Percentiles rank a stretch among this genome's conserved stretches.
Evolutionary conservation across 352 stramenopile species (phyloP).

Genomic region (Phytophthora ohioensis): DNA sequence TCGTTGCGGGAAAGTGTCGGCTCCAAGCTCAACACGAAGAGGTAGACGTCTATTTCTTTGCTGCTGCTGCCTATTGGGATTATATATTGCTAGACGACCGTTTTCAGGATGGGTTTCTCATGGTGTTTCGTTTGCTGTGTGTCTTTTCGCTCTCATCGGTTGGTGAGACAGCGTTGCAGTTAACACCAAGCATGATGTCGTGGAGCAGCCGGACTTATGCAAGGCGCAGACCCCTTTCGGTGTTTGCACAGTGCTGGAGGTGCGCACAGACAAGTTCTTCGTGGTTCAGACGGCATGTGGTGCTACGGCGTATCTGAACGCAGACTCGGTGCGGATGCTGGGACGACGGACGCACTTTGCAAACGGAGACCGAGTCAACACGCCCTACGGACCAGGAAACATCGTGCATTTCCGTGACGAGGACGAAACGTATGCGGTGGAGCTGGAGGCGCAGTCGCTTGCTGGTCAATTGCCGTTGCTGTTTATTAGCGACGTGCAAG

Average conservation of each 20-base stretch:
- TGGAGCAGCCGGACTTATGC: conserved; percentile 40
- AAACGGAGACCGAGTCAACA: conserved; percentile 60
- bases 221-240: conserved; percentile 64
- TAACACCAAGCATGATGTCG: conserved; percentile 34
- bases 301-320: conserved; percentile 59
- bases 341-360: conserved; percentile 61
- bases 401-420: conserved; percentile 60
- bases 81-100: conserved; percentile 36
- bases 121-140: conserved; percentile 33
- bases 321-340: conserved; percentile 57
- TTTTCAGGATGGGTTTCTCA: conserved; percentile 36
- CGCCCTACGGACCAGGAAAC: conserved; percentile 58
- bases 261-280: conserved; percentile 65
- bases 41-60: conserved; percentile 39
- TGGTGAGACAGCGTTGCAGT: conserved; percentile 33
- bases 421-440: conserved; percentile 66
- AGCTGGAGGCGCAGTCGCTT: conserved; percentile 46
- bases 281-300: conserved; percentile 60
- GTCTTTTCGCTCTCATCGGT: conserved; percentile 18
- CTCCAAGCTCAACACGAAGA: conserved; percentile 73
- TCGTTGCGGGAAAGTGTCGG: conserved; percentile 72
- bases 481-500: conserved; percentile 58
- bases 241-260: conserved; percentile 54
- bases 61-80: conserved; percentile 33
- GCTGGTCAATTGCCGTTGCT: conserved; percentile 44